Percentiles rank a stretch among this genome's conserved stretches.
phyloP scores from a whole-genome alignment of 345 rosid species.

The Eucalyptus globulus region DNA sequence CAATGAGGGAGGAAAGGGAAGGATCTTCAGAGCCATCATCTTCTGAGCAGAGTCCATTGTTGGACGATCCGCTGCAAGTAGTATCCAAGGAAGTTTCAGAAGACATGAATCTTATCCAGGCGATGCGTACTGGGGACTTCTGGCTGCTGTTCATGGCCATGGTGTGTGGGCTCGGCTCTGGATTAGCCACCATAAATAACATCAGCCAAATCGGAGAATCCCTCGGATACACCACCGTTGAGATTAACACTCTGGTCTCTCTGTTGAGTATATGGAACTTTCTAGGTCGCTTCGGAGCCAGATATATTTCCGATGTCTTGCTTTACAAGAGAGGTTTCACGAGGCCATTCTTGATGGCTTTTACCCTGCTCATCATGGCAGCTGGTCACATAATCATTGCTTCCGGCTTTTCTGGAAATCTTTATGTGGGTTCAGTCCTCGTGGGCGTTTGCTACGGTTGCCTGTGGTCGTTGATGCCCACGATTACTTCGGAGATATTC shows the following conservation, averaged over 20 bases:
- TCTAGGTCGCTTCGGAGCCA: slow-evolving; percentile 83
- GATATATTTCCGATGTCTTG: slow-evolving; percentile 59
- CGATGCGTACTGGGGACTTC: slow-evolving; percentile 33
- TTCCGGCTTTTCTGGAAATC: slow-evolving; percentile 45
- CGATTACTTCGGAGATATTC: slow-evolving; percentile 58
- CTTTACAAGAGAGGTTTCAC: slow-evolving; percentile 55
- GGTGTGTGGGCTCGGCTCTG: slow-evolving; percentile 74
- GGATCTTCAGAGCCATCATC: slow-evolving; percentile 3
- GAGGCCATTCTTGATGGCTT: slow-evolving; percentile 66
- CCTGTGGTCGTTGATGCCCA: slow-evolving; percentile 85
- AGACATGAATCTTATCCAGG: slow-evolving; percentile 39
- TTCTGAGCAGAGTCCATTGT: slow-evolving; percentile 6
- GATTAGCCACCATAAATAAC: slow-evolving; percentile 67
- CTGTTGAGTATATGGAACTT: slow-evolving; percentile 87
- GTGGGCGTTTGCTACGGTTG: slow-evolving; percentile 83
- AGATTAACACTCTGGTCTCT: slow-evolving; percentile 61
- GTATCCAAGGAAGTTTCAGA: background rate
- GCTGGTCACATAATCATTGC: slow-evolving; percentile 67
- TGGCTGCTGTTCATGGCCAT: slow-evolving; percentile 69
- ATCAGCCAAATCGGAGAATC: slow-evolving; percentile 76
- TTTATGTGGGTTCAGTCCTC: slow-evolving; percentile 57
- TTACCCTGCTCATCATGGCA: slow-evolving; percentile 45
- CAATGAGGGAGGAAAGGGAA: slow-evolving; percentile 23
- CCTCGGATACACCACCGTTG: slow-evolving; percentile 39
- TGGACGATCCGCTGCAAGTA: background rate